Evolutionary conservation across 441 rosid species (phyloP), one percentile per base, ranked within the genome.

Genomic region (Pelargonium fulgidum): DNA sequence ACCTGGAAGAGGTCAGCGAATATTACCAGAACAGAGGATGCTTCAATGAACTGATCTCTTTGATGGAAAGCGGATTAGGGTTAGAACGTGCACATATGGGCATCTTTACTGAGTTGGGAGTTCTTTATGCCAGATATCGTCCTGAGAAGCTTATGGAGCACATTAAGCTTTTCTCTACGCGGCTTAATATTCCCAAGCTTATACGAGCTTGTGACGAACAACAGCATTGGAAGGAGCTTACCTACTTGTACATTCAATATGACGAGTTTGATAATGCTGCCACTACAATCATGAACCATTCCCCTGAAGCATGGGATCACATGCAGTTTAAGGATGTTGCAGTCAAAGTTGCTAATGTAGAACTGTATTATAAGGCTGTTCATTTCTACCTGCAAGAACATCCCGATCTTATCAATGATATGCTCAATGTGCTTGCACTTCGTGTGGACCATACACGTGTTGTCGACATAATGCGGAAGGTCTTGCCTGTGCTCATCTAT

Each of bases 251-350:
- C 76, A 90, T 95, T 65, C 97, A 86, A 50, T 95, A 95, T 52
- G 97, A 87, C 68, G 99, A 95, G 79, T 95, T 92, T 75, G 99
- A 95, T 7, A 94, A 94, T 83, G 98, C 99, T 70, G 99, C 99
- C 42, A 90, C 98, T 39, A 94, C 99, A 39, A 87, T 94, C 71
- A 94, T 94, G 99, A 94, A 94, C 75, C 99, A 94, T 84, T 94
- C 99, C 59, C 99, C 99, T 0, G 98, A 92, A 86, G 98, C 99
- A 54, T 94, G 99, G 99, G 99, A 94, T 70, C 98, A 92, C 87
- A 94, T 94, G 99, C 99, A 94, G 77, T 94, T 94, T 78, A 94
- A 94, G 81, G 99, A 94, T 67, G 87, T 94, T 14, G 79, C 81
- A 0, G 98, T 91, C 68, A 94, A 94, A 85, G 98, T 92, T 80